Evolutionary conservation across 108 stramenopile species (phyloP), one percentile per base, ranked within the genome.

Genomic region (Pseudonitzschia multiseries): DNA sequence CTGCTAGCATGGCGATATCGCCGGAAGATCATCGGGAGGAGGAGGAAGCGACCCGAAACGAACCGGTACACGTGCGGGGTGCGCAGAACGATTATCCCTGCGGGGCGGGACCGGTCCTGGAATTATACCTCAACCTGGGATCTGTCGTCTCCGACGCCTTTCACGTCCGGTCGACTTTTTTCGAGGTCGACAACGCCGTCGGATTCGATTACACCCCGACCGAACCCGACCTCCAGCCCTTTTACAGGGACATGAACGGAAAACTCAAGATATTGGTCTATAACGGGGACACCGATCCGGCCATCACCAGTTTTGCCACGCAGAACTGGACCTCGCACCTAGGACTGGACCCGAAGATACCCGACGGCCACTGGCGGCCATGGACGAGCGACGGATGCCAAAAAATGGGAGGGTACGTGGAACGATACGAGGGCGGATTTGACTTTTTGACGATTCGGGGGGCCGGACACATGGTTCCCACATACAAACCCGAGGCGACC

Each of bases 231-330:
- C 48, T 91, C 22, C 68, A 70, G 40, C 77, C 74, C 15, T 88
- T 89, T 64, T 88, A 88, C 71, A 56, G 76, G 1, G 71, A 82
- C 20, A 76, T 80, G 48, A 74, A 69, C 36, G 79, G 76, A 18
- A 77, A 79, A 68, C 21, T 91, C 18, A 74, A 75, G 28, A 81
- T 87, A 0, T 61, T 89, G 68, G 79, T 93, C 5, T 93, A 90
- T 84, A 91, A 93, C 71, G 93, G 93, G 21, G 93, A 93, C 69
- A 86, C 93, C 6, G 93, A 93, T 72, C 87, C 89, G 12, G 83
- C 85, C 43, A 85, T 90, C 72, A 89, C 84, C 33, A 81, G 74
- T 28, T 87, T 93, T 75, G 85, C 82, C 10, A 76, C 88, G 12
- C 81, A 89, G 70, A 86, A 89, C 62, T 90, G 89, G 89, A 89